A percentile compares a stretch with the other conserved stretches of the same genome.
These are phyloP conservation scores for Gaultheria prostrata DNA, from an alignment of 148 eudicot genomes.

Conservation along the genomic window DNA sequence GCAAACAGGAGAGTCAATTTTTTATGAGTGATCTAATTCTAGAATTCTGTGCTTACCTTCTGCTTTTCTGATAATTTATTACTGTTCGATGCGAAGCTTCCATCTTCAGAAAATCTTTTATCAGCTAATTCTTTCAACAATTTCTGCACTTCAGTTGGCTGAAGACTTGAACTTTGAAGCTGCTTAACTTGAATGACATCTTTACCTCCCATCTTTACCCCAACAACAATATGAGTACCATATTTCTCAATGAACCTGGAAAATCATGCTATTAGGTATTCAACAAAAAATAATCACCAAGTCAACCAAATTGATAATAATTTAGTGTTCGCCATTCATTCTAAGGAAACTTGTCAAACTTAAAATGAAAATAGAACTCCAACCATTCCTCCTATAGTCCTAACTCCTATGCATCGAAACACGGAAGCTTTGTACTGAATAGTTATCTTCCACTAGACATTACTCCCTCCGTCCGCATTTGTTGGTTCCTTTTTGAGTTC, in stretches of 20 bases:
- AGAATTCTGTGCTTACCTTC: slow-evolving; percentile 44
- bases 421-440: neutral
- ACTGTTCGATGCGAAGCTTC: slow-evolving; percentile 18
- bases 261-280: slow-evolving; percentile 12
- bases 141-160: slow-evolving; percentile 66
- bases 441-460: neutral
- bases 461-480: too few relatives aligned
- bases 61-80: slow-evolving; percentile 33
- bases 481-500: too few relatives aligned
- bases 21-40: neutral
- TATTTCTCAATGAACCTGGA: slow-evolving; percentile 90
- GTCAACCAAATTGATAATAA: neutral
- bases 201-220: slow-evolving; percentile 97
- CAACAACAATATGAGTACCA: slow-evolving; percentile 90
- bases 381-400: neutral
- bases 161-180: slow-evolving; percentile 56
- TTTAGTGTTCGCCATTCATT: neutral
- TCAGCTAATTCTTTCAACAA: slow-evolving; percentile 76
- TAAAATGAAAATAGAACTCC: neutral
- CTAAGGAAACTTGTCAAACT: neutral
- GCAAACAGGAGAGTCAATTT: slow-evolving; percentile 11
- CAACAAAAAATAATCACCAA: neutral
- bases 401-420: neutral
- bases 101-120: slow-evolving; percentile 64
- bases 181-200: slow-evolving; percentile 90